Conservation (phyloP, 1,284 basidiomycete species). For the Coniferiporia sulphurascens region DNA sequence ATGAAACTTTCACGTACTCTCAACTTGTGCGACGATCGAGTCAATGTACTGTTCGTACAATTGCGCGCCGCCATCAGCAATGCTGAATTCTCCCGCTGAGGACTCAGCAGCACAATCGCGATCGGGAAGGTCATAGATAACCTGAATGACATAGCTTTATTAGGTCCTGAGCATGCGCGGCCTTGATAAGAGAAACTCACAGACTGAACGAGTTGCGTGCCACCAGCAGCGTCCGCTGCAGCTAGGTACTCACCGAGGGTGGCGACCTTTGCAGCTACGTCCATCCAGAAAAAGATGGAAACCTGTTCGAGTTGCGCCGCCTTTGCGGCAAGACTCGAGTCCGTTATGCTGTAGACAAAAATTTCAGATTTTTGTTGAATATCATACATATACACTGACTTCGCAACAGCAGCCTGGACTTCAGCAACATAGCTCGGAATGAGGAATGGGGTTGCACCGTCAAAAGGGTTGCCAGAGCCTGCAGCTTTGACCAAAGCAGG, state of each 20-base stretch:
- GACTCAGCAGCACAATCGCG: slow-evolving; percentile 22
- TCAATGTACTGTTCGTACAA: slow-evolving; percentile 21
- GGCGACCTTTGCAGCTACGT: slow-evolving; percentile 17
- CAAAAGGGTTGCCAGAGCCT: slow-evolving; percentile 17
- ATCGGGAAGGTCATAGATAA: slow-evolving; percentile 22
- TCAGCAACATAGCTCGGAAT: slow-evolving; percentile 19
- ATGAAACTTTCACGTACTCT: slow-evolving; percentile 13
- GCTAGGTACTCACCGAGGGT: slow-evolving; percentile 23
- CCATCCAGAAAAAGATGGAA: slow-evolving; percentile 23
- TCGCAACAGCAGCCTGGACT: slow-evolving; percentile 15
- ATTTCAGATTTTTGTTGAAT: not conserved
- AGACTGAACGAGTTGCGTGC: slow-evolving; percentile 22
- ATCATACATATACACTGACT: slow-evolving; percentile 5
- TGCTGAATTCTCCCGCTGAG: slow-evolving; percentile 21
- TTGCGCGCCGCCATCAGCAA: slow-evolving; percentile 21
- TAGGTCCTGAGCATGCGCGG: not conserved
- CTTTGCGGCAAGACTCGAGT: slow-evolving; percentile 16
- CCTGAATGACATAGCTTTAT: not conserved
- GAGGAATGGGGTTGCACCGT: slow-evolving; percentile 17
- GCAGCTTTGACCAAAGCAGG: slow-evolving; percentile 17
- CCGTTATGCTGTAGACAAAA: slow-evolving; percentile 17
- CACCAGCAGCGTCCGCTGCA: slow-evolving; percentile 23
- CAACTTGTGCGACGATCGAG: slow-evolving; percentile 20
- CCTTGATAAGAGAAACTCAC: not conserved
- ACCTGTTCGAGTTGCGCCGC: slow-evolving; percentile 16